Evolutionary conservation across 345 rosid species (phyloP).

Genomic region (Noccaea bulbosa): DNA sequence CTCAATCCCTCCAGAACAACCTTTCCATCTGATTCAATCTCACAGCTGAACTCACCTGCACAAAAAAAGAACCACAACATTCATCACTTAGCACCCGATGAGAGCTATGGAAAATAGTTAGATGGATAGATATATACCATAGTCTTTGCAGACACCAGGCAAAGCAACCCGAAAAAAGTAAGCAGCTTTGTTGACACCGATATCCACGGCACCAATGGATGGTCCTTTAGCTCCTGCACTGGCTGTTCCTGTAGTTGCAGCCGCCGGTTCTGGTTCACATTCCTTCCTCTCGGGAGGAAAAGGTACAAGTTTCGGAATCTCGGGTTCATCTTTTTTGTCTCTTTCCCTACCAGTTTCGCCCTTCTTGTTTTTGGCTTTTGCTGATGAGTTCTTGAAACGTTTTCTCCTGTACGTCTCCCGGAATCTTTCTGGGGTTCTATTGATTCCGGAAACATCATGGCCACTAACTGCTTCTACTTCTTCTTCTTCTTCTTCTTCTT

Average conservation of each 20-base stretch:
- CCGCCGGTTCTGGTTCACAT: slow-evolving; percentile 37
- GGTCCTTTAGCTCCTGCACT: slow-evolving; percentile 47
- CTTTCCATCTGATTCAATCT: slow-evolving; percentile 58
- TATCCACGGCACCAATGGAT: slow-evolving; percentile 60
- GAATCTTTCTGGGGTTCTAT: slow-evolving; percentile 38
- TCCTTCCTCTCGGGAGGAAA: slow-evolving; percentile 45
- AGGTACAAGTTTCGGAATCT: slow-evolving; percentile 22
- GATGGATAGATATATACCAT: slow-evolving; percentile 35
- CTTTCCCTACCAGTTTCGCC: slow-evolving; percentile 25
- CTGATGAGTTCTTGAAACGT: slow-evolving; percentile 35
- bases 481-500: slow-evolving; percentile 2
- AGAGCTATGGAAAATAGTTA: neutral
- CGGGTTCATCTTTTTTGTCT: slow-evolving; percentile 39
- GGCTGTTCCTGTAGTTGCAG: slow-evolving; percentile 54
- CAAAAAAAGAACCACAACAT: slow-evolving; percentile 23
- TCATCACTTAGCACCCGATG: neutral
- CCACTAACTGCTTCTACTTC: slow-evolving; percentile 26
- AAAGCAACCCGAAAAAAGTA: slow-evolving; percentile 62
- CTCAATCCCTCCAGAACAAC: slow-evolving; percentile 57
- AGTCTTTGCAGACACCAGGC: slow-evolving; percentile 61
- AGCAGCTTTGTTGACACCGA: slow-evolving; percentile 59
- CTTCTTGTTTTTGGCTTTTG: slow-evolving; percentile 22
- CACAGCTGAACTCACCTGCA: slow-evolving; percentile 67
- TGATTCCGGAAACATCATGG: slow-evolving; percentile 21
- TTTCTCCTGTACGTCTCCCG: slow-evolving; percentile 42